Conservation (phyloP, 495 filamentous ascomycete species). For the Tuber brumale region DNA sequence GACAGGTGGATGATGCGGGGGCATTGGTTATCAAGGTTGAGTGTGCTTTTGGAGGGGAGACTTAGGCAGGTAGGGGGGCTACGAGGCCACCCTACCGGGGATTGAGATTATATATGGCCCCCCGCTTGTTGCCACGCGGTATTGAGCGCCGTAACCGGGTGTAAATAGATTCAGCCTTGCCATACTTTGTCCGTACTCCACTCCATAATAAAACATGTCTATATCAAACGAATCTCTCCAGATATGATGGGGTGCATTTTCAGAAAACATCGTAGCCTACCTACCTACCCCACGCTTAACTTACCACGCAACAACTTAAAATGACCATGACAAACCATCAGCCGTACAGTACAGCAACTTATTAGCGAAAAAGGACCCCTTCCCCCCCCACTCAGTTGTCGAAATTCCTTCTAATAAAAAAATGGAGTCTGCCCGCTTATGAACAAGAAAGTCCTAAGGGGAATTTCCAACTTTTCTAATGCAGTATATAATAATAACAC, state of each 20-base stretch:
- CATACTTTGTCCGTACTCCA: background rate
- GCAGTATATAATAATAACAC: too few species aligned
- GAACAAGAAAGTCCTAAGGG: too few species aligned
- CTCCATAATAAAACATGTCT: background rate
- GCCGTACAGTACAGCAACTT: background rate
- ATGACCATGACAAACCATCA: background rate
- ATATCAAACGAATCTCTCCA: background rate
- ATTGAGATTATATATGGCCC: background rate
- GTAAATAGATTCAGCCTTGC: background rate
- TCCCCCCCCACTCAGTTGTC: too few species aligned
- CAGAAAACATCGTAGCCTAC: background rate
- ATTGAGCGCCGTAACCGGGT: background rate
- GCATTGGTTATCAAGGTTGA: slow-evolving; percentile 76
- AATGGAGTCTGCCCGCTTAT: too few species aligned
- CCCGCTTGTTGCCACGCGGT: background rate
- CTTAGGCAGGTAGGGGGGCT: background rate
- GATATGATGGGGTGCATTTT: too few species aligned
- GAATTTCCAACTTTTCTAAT: too few species aligned
- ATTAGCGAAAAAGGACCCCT: too few species aligned
- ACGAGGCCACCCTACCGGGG: background rate
- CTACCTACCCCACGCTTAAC: background rate
- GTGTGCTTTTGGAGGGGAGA: slow-evolving; percentile 15
- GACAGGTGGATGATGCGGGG: slow-evolving; percentile 67
- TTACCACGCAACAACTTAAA: background rate
- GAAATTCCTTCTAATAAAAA: too few species aligned